Evolutionary conservation across 2,329 filamentous ascomycete species (phyloP).

Genomic region (Sphaceloma murrayae): DNA sequence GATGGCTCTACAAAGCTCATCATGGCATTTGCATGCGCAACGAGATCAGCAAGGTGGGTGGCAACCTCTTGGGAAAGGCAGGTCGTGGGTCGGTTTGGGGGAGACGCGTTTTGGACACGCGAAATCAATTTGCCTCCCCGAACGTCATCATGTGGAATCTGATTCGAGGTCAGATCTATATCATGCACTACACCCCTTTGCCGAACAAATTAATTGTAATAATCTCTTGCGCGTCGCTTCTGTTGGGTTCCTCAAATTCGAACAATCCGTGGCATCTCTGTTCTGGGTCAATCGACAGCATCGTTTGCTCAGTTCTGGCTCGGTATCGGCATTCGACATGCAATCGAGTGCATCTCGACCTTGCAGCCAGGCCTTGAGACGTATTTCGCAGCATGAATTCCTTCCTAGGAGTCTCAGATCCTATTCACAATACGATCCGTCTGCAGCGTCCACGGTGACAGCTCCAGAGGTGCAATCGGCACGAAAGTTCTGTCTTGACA

Average conservation of each 20-base stretch:
- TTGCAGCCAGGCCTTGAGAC: no score
- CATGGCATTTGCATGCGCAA: slow-evolving; percentile 18
- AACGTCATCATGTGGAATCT: slow-evolving; percentile 14
- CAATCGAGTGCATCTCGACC: neutral
- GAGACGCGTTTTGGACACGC: slow-evolving; percentile 20
- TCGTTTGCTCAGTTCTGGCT: no score
- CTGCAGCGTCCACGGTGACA: slow-evolving; percentile 18
- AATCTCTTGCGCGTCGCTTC: no score
- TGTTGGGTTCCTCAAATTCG: no score
- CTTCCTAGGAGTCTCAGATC: neutral
- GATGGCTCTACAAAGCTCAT: slow-evolving; percentile 38
- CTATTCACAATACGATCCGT: slow-evolving; percentile 7
- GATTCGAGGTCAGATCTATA: neutral
- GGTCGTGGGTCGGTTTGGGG: slow-evolving; percentile 5
- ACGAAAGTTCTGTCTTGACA: slow-evolving; percentile 48
- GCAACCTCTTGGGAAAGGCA: slow-evolving; percentile 16
- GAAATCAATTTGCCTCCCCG: slow-evolving; percentile 14
- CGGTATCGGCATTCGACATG: neutral
- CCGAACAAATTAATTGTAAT: no score
- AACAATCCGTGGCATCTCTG: no score
- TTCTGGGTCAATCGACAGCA: no score
- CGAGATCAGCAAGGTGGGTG: slow-evolving; percentile 15
- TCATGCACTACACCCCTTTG: neutral
- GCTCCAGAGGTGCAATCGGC: slow-evolving; percentile 44
- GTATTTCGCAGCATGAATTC: no score